Base-by-base conservation (phyloP, 2,329 filamentous ascomycete species). In the Calonectria montana region DNA sequence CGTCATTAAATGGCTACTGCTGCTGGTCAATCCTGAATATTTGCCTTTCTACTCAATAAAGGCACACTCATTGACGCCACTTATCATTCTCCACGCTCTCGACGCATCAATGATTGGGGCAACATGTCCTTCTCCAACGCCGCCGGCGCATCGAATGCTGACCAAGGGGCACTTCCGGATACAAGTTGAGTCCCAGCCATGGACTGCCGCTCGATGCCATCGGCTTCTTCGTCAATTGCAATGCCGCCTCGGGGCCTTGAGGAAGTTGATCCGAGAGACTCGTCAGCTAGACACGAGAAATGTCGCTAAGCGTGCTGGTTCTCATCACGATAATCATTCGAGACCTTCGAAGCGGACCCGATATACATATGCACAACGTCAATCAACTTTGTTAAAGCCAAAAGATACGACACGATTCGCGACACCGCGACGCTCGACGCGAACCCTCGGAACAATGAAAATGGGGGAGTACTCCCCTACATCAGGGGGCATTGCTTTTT, bases 201-300 rank as follows among this genome's bases (percentile, higher is more conserved):
- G 87, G 87, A 88, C 86, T 5, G 85, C 87, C 6, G 83, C 85
- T 62, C 81, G 86, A 67, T 89, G 87, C 53, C 84, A 86, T 59
- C 82, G 86, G 2, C 77, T 88, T 7, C 81, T 89, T 21, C 85
- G 87, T 3, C 87, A 87, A 39, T 77, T 89, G 0, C 82, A 87
- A 35, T 82, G 84, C 9, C 84, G 86, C 12, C 74, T 88, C 27
- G 75, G 80, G n/a, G 77, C 81, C 2, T 76, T 88, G 7, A 82
- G 83, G 41, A 84, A 82, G 50, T 78, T 85, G 12, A 76, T 78
- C 64, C 45, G 77, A 62, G 73, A 81, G 53, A 73, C 77, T 23
- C 70, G 57, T 16, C 65, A 69, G 13, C 64, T 67, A n/a, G 21
- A 61, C 21, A 55, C 69, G 23, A 43, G 47, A 37, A 65, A 47